phyloP scores from a whole-genome alignment of 2,329 filamentous ascomycete species.

The Exophiala viscosa region DNA sequence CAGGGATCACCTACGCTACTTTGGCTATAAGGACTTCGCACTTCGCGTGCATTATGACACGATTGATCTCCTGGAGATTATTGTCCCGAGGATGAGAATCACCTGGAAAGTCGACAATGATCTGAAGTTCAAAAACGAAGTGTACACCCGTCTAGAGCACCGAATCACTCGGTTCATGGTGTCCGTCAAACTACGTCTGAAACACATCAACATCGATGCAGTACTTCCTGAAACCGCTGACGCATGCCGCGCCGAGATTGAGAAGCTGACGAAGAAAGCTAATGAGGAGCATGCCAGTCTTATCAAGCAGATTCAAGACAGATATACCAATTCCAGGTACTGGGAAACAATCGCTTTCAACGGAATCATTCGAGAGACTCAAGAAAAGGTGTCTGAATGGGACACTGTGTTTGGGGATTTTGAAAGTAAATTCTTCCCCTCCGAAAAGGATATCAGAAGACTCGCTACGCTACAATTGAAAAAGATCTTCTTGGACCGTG shows the following conservation, averaged over 20 bases:
- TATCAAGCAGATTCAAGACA: constrained; percentile 74
- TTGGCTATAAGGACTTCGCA: constrained; percentile 79
- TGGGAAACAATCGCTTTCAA: constrained; percentile 97
- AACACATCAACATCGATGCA: constrained; percentile 85
- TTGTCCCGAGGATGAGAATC: constrained; percentile 82
- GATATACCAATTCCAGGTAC: constrained; percentile 90
- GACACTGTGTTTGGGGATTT: constrained; percentile 87
- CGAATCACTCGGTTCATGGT: constrained; percentile 81
- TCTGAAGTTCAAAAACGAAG: constrained; percentile 84
- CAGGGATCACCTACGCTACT: constrained; percentile 86
- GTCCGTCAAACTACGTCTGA: constrained; percentile 78
- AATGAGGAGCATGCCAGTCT: constrained; percentile 77
- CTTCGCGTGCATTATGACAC: constrained; percentile 89
- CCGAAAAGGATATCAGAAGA: constrained; percentile 92
- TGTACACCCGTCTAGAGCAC: constrained; percentile 76
- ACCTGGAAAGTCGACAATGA: constrained; percentile 99
- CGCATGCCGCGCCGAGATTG: constrained; percentile 75
- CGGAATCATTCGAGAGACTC: constrained; percentile 78
- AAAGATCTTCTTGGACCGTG: constrained; percentile 85
- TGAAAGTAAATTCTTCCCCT: constrained; percentile 85
- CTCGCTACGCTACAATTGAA: constrained; percentile 88
- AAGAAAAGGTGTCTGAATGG: constrained; percentile 92
- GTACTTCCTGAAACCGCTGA: constrained; percentile 84
- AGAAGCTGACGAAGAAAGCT: constrained; percentile 70
- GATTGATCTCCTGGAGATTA: constrained; percentile 88